These are phyloP conservation scores for Lepraria neglecta DNA, from an alignment of 495 filamentous ascomycete species.

Conservation along the genomic window DNA sequence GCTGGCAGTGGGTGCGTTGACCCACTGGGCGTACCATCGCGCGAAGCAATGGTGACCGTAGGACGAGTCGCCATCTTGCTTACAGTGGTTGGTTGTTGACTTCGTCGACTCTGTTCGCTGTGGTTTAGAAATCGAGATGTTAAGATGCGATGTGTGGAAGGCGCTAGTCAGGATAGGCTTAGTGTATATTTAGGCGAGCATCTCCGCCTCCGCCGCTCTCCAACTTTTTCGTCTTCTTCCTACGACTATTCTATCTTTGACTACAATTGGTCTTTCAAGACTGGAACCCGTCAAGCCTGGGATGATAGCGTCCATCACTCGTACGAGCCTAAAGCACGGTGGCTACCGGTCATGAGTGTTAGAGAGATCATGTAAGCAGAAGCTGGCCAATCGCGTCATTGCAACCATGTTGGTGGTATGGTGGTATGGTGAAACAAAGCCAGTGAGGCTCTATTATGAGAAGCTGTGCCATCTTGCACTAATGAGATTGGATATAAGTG, in stretches of 20 bases:
- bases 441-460: no score
- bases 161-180: constrained; percentile 8
- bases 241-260: neutral
- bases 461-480: no score
- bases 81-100: constrained; percentile 10
- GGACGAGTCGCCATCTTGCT: constrained; percentile 86
- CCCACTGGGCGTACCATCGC: constrained; percentile 84
- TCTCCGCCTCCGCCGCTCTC: neutral
- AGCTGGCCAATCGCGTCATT: no score
- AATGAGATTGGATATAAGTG: no score
- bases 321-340: no score
- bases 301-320: no score
- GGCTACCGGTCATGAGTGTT: no score
- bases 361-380: no score
- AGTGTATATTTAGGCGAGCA: constrained; percentile 1
- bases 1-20: constrained; percentile 81
- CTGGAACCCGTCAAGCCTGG: no score
- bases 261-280: no score
- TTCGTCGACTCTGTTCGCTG: neutral
- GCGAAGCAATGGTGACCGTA: constrained; percentile 87
- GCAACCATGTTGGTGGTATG: no score
- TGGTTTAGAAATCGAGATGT: neutral
- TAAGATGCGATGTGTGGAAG: constrained; percentile 5
- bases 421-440: no score
- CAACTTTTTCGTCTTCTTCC: neutral